Evolutionary conservation across 108 stramenopile genomes (phyloP).

Genomic region (Craspedostauros australis): DNA sequence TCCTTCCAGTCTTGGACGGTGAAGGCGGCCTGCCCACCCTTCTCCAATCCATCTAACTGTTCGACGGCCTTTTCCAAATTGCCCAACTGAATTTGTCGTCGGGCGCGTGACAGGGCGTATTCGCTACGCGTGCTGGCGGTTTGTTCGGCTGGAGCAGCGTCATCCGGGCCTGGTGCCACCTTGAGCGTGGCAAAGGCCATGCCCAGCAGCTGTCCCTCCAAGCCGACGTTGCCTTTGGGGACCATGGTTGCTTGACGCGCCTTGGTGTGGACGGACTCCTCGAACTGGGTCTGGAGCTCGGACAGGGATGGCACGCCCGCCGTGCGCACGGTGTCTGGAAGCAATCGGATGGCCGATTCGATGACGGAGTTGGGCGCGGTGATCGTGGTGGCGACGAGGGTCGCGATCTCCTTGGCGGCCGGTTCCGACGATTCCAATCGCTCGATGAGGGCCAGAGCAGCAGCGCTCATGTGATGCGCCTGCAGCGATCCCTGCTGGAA

Average conservation of each 20-base stretch:
- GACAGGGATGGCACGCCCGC: constrained; percentile 60
- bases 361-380: constrained; percentile 43
- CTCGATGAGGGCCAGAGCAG: constrained; percentile 65
- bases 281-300: constrained; percentile 69
- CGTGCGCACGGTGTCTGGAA: constrained; percentile 27
- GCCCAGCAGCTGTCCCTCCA: constrained; percentile 73
- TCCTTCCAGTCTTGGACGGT: constrained; percentile 70
- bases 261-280: constrained; percentile 39
- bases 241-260: constrained; percentile 69
- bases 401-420: constrained; percentile 53
- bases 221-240: constrained; percentile 54
- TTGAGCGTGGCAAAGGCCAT: constrained; percentile 66
- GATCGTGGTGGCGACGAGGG: constrained; percentile 53
- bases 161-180: constrained; percentile 57
- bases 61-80: constrained; percentile 68
- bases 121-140: constrained; percentile 59
- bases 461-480: constrained; percentile 71
- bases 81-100: constrained; percentile 63
- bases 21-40: constrained; percentile 76
- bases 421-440: constrained; percentile 53
- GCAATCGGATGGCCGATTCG: constrained; percentile 8
- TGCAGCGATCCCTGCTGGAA: constrained; percentile 55
- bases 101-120: constrained; percentile 56
- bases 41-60: constrained; percentile 50
- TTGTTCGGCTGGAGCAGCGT: constrained; percentile 49